Percentiles rank a stretch among this genome's conserved stretches.
phyloP scores from a whole-genome alignment of 495 filamentous ascomycete genomes.

The Penicillium nucicola region DNA sequence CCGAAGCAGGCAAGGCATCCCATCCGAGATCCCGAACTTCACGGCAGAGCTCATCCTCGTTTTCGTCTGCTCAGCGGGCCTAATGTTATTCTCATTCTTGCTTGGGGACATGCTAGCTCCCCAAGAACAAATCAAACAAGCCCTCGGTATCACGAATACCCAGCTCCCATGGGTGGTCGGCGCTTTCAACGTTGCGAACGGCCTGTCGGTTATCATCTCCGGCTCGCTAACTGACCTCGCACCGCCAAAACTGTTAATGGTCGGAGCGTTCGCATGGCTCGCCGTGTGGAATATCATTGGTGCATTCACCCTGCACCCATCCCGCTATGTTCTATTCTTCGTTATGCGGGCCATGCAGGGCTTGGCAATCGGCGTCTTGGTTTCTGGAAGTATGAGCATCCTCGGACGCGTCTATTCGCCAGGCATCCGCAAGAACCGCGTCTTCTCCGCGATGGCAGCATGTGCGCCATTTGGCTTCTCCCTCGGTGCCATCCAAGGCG shows the following conservation, averaged over 20 bases:
- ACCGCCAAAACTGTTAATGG: slow-evolving; percentile 38
- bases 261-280: slow-evolving; percentile 41
- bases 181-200: slow-evolving; percentile 38
- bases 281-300: slow-evolving; percentile 39
- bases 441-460: slow-evolving; percentile 29
- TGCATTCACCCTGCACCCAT: slow-evolving; percentile 33
- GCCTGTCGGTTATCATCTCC: slow-evolving; percentile 41
- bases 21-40: slow-evolving; percentile 19
- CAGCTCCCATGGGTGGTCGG: slow-evolving; percentile 43
- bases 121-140: slow-evolving; percentile 32
- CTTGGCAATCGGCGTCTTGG: slow-evolving; percentile 23
- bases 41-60: slow-evolving; percentile 37
- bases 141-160: slow-evolving; percentile 33
- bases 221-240: slow-evolving; percentile 42
- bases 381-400: slow-evolving; percentile 29
- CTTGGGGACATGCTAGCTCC: slow-evolving; percentile 39
- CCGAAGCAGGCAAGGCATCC: slow-evolving; percentile 20
- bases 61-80: slow-evolving; percentile 40
- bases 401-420: slow-evolving; percentile 30
- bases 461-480: slow-evolving; percentile 25
- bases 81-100: slow-evolving; percentile 43
- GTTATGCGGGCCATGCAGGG: slow-evolving; percentile 30
- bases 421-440: slow-evolving; percentile 26
- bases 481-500: slow-evolving; percentile 25
- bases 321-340: slow-evolving; percentile 26